Evolutionary conservation across 768 basidiomycete species (phyloP).

Genomic region (Daedaleopsis nitida): DNA sequence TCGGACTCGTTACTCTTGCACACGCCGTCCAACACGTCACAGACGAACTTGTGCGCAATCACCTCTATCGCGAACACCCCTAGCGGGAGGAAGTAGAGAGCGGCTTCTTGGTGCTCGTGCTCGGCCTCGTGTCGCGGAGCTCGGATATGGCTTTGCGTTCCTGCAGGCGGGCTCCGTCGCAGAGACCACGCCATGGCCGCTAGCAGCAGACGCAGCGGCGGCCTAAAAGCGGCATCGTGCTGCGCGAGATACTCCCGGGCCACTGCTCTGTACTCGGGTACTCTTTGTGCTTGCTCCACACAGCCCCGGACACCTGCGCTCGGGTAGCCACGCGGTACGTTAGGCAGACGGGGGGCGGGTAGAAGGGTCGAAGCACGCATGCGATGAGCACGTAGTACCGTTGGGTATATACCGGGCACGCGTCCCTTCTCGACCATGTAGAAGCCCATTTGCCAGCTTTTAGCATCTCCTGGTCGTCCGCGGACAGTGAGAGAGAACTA

Average conservation of each 20-base stretch:
- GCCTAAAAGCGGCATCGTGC: slow-evolving; percentile 6
- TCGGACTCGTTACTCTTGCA: slow-evolving; percentile 79
- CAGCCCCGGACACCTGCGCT: slow-evolving; percentile 64
- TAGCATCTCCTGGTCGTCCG: no score
- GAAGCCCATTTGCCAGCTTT: slow-evolving; percentile 46
- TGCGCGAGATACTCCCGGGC: slow-evolving; percentile 58
- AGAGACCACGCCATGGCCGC: no score
- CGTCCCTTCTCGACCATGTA: slow-evolving; percentile 74
- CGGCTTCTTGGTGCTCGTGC: no score
- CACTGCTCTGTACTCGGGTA: slow-evolving; percentile 53
- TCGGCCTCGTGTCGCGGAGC: not conserved
- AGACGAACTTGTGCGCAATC: slow-evolving; percentile 30
- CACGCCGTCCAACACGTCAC: slow-evolving; percentile 79
- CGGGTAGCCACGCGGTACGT: slow-evolving; percentile 29
- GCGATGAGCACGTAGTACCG: slow-evolving; percentile 55
- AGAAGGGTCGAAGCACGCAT: slow-evolving; percentile 4
- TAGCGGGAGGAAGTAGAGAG: not conserved
- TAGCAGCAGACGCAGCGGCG: not conserved
- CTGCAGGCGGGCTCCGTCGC: not conserved
- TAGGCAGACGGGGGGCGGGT: no score
- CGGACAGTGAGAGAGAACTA: no score
- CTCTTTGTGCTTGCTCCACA: slow-evolving; percentile 66
- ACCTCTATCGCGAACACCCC: slow-evolving; percentile 8
- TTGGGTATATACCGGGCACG: slow-evolving; percentile 62
- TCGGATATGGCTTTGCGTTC: slow-evolving; percentile 1